phyloP scores from a whole-genome alignment of 208 protist genomes.

The Vickermania spadyakhi region DNA sequence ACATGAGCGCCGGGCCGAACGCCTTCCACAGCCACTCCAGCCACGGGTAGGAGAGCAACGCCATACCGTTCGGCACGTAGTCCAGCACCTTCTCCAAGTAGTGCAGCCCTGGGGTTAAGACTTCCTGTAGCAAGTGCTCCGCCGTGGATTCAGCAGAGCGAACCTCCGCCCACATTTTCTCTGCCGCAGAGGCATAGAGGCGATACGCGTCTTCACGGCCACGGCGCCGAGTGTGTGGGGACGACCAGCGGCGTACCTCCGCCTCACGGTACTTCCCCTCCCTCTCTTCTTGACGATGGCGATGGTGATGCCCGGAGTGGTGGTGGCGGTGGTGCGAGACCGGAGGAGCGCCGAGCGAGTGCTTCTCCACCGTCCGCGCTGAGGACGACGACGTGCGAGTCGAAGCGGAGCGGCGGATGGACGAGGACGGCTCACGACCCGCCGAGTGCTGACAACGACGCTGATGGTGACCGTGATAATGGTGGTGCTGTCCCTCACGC shows the following conservation, averaged over 20 bases:
- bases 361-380: background rate
- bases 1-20: constrained; percentile 29
- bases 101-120: constrained; percentile 35
- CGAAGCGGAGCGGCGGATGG: no score
- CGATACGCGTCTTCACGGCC: background rate
- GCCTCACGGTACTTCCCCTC: background rate
- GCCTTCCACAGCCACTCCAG: constrained; percentile 74
- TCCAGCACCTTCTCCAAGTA: constrained; percentile 81
- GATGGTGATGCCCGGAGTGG: no score
- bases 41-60: constrained; percentile 59
- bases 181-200: background rate
- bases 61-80: constrained; percentile 40
- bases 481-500: no score
- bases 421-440: no score
- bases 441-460: no score
- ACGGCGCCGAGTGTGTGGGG: background rate
- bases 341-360: background rate
- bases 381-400: background rate
- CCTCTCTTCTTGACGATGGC: no score
- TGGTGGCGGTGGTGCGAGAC: no score
- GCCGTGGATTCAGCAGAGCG: constrained; percentile 1
- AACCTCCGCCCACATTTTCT: background rate
- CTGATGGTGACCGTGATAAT: no score
- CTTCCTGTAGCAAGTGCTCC: constrained; percentile 23
- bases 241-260: background rate